phyloP scores from a whole-genome alignment of 2,329 filamentous ascomycete genomes.

The Colletotrichum scovillei region DNA sequence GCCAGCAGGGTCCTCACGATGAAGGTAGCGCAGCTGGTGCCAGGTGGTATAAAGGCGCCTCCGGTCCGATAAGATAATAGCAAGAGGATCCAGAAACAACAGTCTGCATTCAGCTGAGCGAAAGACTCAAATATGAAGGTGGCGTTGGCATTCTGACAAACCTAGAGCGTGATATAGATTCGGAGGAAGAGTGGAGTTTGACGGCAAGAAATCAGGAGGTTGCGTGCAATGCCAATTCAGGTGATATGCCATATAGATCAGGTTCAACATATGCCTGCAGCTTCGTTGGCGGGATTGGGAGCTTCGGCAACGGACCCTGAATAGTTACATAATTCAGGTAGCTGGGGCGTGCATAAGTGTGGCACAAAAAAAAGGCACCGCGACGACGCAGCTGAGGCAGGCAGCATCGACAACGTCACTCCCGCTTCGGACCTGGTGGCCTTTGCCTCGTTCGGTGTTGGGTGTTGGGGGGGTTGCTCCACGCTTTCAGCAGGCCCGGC shows the following conservation, averaged over 20 bases:
- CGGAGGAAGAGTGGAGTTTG: neutral
- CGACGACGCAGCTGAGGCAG: conserved; percentile 36
- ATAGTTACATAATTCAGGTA: conserved; percentile 19
- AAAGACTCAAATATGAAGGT: conserved; percentile 14
- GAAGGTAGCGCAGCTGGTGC: neutral
- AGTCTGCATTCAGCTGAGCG: conserved; percentile 27
- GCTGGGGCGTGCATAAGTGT: conserved; percentile 9
- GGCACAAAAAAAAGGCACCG: neutral
- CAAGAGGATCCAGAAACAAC: neutral
- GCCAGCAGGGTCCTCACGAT: neutral
- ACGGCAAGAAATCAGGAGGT: neutral
- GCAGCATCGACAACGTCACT: conserved; percentile 52
- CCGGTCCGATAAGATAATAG: neutral
- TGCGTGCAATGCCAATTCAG: neutral
- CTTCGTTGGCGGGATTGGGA: neutral
- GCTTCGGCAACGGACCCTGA: neutral
- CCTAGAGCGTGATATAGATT: neutral
- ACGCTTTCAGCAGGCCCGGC: conserved; percentile 25
- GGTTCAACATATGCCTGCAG: neutral
- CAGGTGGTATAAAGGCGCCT: neutral
- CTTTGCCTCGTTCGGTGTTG: conserved; percentile 17
- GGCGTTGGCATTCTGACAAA: conserved; percentile 9
- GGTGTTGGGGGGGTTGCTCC: conserved; percentile 12
- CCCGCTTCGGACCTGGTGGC: conserved; percentile 25
- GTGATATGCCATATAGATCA: neutral